Evolutionary conservation across 2,329 filamentous ascomycete species (phyloP).

Genomic region (Bimuria novae-zelandiae): DNA sequence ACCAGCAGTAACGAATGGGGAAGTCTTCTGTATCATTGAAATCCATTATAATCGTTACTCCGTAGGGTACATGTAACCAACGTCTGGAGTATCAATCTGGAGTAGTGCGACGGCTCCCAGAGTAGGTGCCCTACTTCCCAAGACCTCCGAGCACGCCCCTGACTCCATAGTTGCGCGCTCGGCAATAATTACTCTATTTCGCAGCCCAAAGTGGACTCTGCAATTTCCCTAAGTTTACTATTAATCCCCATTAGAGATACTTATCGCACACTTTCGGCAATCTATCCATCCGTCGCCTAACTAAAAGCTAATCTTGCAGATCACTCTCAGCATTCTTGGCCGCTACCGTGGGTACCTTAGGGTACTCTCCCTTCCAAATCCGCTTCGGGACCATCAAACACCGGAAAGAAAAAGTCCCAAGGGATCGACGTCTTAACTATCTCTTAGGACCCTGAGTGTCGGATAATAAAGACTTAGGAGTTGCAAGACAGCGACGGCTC

Average conservation of each 20-base stretch:
- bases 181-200: neutral
- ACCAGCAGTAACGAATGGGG: neutral
- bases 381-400: neutral
- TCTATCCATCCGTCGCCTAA: neutral
- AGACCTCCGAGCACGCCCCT: no score
- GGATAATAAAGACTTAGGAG: conserved; percentile 2
- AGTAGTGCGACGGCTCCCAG: no score
- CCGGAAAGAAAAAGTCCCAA: neutral
- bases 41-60: neutral
- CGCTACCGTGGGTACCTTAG: no score
- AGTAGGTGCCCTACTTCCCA: no score
- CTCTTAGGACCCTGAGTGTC: conserved; percentile 2
- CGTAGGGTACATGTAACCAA: neutral
- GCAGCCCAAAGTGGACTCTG: no score
- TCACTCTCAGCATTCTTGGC: neutral
- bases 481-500: no score
- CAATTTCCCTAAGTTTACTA: no score
- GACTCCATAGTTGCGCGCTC: neutral
- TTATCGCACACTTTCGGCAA: neutral
- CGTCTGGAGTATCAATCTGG: neutral
- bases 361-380: no score
- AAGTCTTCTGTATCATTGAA: neutral
- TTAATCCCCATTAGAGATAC: no score
- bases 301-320: neutral
- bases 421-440: neutral